A percentile compares a stretch with the other conserved stretches of the same genome.
Conservation (phyloP, 2,329 filamentous ascomycete genomes). For the Knoxdaviesia capensis region DNA sequence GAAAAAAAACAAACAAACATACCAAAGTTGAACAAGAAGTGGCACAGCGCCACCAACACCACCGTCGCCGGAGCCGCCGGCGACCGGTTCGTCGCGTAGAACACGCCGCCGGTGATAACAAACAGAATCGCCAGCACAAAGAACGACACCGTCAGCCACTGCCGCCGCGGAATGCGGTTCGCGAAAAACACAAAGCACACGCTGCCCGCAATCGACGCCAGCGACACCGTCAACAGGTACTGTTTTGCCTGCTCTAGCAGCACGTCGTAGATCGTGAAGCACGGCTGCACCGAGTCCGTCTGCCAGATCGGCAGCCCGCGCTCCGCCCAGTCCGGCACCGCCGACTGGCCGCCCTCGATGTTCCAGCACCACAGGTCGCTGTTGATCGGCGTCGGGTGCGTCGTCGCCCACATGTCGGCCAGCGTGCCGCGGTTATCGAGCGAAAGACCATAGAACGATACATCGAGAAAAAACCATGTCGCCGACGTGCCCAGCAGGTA, state of each 20-base stretch:
- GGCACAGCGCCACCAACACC: conserved; percentile 28
- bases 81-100: conserved; percentile 23
- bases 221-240: conserved; percentile 28
- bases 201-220: conserved; percentile 29
- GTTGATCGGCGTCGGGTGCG: conserved; percentile 13
- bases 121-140: conserved; percentile 24
- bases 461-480: conserved; percentile 33
- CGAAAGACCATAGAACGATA: conserved; percentile 36
- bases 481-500: conserved; percentile 23
- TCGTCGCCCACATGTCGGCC: conserved; percentile 22
- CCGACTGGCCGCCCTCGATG: conserved; percentile 20
- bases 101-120: conserved; percentile 26
- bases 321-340: conserved; percentile 19
- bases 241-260: conserved; percentile 30
- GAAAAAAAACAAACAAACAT: conserved; percentile 4
- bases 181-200: conserved; percentile 25
- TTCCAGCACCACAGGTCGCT: conserved; percentile 24
- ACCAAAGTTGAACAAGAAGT: conserved; percentile 36
- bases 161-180: conserved; percentile 24
- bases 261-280: conserved; percentile 30
- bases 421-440: conserved; percentile 23
- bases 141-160: conserved; percentile 29
- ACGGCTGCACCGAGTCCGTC: conserved; percentile 25
- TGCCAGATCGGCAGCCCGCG: conserved; percentile 25
- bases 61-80: conserved; percentile 23